Evolutionary conservation across 305 asterid species (phyloP).

Genomic region (Fraxinus baroniana): DNA sequence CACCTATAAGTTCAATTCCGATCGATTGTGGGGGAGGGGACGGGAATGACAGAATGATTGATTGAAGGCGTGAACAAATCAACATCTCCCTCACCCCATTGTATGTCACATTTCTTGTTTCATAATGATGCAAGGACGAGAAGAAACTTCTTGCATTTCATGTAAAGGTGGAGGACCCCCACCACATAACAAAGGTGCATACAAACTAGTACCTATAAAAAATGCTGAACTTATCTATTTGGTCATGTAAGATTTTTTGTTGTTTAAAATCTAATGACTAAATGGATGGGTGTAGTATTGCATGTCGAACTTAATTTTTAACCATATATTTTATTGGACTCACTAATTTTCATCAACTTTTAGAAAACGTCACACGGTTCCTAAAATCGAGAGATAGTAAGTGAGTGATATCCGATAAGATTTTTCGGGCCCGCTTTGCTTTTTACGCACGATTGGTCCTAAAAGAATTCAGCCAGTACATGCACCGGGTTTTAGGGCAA

Average conservation of each 20-base stretch:
- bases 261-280: background rate
- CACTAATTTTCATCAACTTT: background rate
- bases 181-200: background rate
- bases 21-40: background rate
- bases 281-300: background rate
- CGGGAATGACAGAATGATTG: background rate
- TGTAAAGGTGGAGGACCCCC: slow-evolving; percentile 3
- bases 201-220: background rate
- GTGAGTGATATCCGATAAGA: background rate
- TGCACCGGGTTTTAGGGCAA: background rate
- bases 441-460: background rate
- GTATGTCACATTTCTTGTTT: background rate
- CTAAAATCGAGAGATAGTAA: background rate
- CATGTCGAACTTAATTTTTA: background rate
- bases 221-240: background rate
- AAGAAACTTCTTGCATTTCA: background rate
- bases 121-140: slow-evolving; percentile 3
- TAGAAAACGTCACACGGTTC: background rate
- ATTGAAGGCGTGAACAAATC: background rate
- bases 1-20: background rate
- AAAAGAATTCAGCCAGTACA: background rate
- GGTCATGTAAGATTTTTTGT: background rate
- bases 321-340: background rate
- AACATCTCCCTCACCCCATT: background rate
- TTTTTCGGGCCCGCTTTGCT: background rate